These are phyloP conservation scores for Penicillium sp. DNA, from an alignment of 2,329 filamentous ascomycete genomes.

Conservation along the genomic window DNA sequence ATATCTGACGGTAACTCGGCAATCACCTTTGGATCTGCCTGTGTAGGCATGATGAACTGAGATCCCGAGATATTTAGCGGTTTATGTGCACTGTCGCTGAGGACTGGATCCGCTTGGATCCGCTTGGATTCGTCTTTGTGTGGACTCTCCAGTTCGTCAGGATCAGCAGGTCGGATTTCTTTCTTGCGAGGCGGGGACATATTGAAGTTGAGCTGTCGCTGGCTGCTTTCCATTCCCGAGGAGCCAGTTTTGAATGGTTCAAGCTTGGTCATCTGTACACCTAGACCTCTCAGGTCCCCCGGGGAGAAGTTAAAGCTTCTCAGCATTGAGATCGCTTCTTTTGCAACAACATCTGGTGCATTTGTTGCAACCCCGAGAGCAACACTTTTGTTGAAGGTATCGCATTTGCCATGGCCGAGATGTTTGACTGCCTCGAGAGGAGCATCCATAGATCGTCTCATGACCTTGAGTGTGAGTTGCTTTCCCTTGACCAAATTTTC, in stretches of 20 bases:
- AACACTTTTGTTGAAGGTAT: conserved; percentile 87
- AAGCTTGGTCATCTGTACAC: conserved; percentile 90
- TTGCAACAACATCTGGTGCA: conserved; percentile 67
- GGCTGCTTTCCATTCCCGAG: conserved; percentile 66
- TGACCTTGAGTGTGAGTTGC: conserved; percentile 91
- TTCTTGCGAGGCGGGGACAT: conserved; percentile 33
- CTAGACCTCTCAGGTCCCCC: conserved; percentile 88
- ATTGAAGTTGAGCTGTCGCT: conserved; percentile 75
- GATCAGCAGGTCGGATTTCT: conserved; percentile 37
- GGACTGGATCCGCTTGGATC: conserved; percentile 31
- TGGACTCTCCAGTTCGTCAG: conserved; percentile 52
- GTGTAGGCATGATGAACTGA: conserved; percentile 83
- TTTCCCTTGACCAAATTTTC: conserved; percentile 85
- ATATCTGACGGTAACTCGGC: conserved; percentile 85
- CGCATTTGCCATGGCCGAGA: conserved; percentile 91
- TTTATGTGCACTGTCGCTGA: conserved; percentile 51
- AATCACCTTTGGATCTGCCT: conserved; percentile 78
- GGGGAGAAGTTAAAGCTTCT: conserved; percentile 81
- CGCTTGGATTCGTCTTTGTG: conserved; percentile 37
- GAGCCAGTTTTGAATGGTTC: conserved; percentile 69
- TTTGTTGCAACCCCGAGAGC: conserved; percentile 83
- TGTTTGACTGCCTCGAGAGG: conserved; percentile 91
- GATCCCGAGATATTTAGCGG: conserved; percentile 80
- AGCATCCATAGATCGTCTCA: conserved; percentile 82
- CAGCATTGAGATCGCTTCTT: conserved; percentile 82